Conservation (phyloP, 495 filamentous ascomycete genomes). For the Sordaria brevicollis region DNA sequence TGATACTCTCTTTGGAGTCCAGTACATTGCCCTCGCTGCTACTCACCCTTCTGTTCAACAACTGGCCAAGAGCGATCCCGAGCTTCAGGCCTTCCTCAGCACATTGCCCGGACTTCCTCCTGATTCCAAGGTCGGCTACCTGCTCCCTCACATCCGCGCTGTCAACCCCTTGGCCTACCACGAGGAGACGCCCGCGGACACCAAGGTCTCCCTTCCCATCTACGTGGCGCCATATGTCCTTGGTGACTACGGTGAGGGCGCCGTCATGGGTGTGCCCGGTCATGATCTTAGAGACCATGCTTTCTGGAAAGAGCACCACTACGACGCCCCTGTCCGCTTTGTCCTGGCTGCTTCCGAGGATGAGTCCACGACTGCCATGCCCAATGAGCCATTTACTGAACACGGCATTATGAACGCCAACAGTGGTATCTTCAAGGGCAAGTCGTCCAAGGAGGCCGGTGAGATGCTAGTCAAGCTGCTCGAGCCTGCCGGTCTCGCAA, state of each 20-base stretch:
- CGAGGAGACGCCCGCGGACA: constrained; percentile 34
- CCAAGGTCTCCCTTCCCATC: constrained; percentile 52
- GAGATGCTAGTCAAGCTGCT: constrained; percentile 51
- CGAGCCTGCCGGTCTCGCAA: constrained; percentile 41
- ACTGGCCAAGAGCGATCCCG: constrained; percentile 46
- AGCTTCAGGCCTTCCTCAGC: constrained; percentile 57
- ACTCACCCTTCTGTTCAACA: constrained; percentile 59
- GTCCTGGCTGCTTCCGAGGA: constrained; percentile 44
- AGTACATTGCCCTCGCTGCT: constrained; percentile 71
- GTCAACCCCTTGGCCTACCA: constrained; percentile 56
- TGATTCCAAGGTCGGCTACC: constrained; percentile 68
- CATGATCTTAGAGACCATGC: constrained; percentile 68
- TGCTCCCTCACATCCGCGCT: constrained; percentile 48
- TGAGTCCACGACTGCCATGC: constrained; percentile 27
- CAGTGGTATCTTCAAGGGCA: constrained; percentile 47
- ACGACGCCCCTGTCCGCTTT: constrained; percentile 38
- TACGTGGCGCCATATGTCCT: constrained; percentile 82
- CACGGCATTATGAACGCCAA: constrained; percentile 56
- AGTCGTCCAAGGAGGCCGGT: constrained; percentile 51
- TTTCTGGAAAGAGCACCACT: constrained; percentile 66
- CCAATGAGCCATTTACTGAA: constrained; percentile 43
- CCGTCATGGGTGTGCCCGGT: constrained; percentile 86
- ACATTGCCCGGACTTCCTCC: constrained; percentile 48
- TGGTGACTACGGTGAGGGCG: constrained; percentile 76
- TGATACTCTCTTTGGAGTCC: constrained; percentile 75